These are phyloP conservation scores for Bruguiera sexangula DNA, from an alignment of 345 rosid species.

Conservation along the genomic window DNA sequence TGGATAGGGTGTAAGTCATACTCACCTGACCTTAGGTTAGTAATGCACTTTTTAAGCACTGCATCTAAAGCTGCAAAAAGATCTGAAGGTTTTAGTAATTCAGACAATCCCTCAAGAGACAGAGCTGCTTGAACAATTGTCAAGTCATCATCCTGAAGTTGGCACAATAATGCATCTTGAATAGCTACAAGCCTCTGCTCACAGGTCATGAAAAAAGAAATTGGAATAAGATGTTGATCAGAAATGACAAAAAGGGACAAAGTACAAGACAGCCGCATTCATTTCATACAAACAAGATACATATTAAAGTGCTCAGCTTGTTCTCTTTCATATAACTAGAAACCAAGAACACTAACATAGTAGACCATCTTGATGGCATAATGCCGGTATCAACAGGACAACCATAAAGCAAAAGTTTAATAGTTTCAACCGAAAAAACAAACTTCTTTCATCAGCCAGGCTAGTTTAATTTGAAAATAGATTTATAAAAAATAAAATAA, in stretches of 20 bases:
- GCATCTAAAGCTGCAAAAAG: conserved; percentile 53
- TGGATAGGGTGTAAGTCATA: conserved; percentile 12
- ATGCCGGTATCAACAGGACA: not conserved
- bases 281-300: not conserved
- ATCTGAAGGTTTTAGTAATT: conserved; percentile 43
- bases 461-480: too few relatives aligned
- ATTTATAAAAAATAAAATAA: too few relatives aligned
- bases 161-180: conserved; percentile 64
- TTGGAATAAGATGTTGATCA: not conserved
- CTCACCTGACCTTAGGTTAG: conserved; percentile 53
- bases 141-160: conserved; percentile 77
- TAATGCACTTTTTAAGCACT: conserved; percentile 52
- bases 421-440: too few relatives aligned
- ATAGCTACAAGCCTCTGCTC: conserved; percentile 60
- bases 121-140: conserved; percentile 70
- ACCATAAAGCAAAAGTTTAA: not conserved
- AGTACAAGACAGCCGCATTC: not conserved
- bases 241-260: not conserved
- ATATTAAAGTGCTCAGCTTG: not conserved
- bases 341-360: not conserved
- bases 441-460: too few relatives aligned
- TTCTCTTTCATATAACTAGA: not conserved
- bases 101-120: conserved; percentile 58
- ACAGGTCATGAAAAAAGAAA: conserved; percentile 2
- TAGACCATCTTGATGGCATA: too few relatives aligned